Evolutionary conservation across 1,284 basidiomycete genomes (phyloP).

Genomic region (Rhodofomes roseus): DNA sequence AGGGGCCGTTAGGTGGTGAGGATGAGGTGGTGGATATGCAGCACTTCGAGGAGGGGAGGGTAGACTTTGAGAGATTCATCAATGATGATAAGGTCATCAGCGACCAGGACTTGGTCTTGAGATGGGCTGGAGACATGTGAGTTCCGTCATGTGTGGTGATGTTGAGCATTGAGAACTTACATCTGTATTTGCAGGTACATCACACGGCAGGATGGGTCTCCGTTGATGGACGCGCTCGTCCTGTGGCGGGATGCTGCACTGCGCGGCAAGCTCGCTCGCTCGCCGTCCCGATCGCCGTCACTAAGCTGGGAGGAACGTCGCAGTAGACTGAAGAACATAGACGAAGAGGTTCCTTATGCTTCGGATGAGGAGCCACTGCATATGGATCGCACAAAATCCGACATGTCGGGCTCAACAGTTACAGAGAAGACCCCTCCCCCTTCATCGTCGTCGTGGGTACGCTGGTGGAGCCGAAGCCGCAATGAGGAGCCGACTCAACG

Average conservation of each 20-base stretch:
- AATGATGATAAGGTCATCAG: conserved; percentile 49
- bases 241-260: conserved; percentile 55
- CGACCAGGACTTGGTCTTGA: conserved; percentile 59
- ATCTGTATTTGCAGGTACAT: conserved; percentile 48
- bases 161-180: neutral
- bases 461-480: conserved; percentile 71
- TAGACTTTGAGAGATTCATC: conserved; percentile 55
- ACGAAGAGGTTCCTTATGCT: conserved; percentile 29
- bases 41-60: conserved; percentile 49
- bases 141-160: conserved; percentile 19
- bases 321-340: conserved; percentile 21
- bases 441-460: conserved; percentile 66
- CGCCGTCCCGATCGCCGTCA: conserved; percentile 31
- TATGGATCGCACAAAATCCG: conserved; percentile 12
- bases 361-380: conserved; percentile 22
- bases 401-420: conserved; percentile 5
- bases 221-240: conserved; percentile 62
- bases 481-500: conserved; percentile 26
- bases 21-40: conserved; percentile 50
- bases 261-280: conserved; percentile 25
- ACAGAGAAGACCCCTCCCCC: conserved; percentile 37
- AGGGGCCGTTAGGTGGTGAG: conserved; percentile 31
- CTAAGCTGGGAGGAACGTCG: conserved; percentile 25
- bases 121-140: conserved; percentile 61
- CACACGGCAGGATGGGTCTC: conserved; percentile 56